phyloP scores from a whole-genome alignment of 1,284 basidiomycete species.

The Wallemia mellicola region DNA sequence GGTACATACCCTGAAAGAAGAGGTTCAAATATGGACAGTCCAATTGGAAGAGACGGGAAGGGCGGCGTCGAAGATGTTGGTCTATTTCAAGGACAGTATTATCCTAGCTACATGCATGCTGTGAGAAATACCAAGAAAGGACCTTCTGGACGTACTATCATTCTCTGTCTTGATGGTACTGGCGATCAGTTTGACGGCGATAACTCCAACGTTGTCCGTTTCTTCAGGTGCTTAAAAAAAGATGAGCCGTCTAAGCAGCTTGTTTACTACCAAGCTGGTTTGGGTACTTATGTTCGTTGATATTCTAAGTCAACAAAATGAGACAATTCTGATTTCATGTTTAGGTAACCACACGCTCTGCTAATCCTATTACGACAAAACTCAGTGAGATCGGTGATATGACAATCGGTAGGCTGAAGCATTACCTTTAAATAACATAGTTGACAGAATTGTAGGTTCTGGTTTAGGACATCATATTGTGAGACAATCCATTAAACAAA shows the following conservation, averaged over 20 bases:
- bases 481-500: slow-evolving; percentile 2
- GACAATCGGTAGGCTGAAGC: neutral
- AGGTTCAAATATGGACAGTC: neutral
- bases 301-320: neutral
- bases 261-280: slow-evolving; percentile 1
- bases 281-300: slow-evolving; percentile 1
- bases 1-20: neutral
- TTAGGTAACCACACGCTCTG: neutral
- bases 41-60: neutral
- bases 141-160: neutral
- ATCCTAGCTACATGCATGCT: neutral
- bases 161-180: slow-evolving; percentile 8
- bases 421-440: too few species aligned
- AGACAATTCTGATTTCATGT: neutral
- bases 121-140: neutral
- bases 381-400: neutral
- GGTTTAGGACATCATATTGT: neutral
- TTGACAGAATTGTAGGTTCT: neutral
- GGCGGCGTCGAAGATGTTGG: neutral
- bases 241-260: slow-evolving; percentile 2
- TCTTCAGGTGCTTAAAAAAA: slow-evolving; percentile 6
- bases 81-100: neutral
- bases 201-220: slow-evolving; percentile 20
- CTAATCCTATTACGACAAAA: neutral
- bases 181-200: slow-evolving; percentile 4